Base-by-base conservation (phyloP, 805 yeast species). In the Lipomyces sp. region DNA sequence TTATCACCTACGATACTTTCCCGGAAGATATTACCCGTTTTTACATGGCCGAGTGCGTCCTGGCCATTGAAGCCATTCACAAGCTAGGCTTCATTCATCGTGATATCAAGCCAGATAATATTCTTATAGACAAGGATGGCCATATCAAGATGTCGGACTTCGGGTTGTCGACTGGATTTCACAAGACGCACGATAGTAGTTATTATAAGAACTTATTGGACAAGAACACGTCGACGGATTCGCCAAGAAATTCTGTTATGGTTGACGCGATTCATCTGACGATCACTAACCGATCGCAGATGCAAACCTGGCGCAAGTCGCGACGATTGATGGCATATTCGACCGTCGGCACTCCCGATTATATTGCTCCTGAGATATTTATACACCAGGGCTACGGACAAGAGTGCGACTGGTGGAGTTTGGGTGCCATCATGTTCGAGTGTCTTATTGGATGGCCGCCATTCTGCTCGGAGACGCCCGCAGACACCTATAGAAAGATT, bases 401-500 rank as follows among this genome's bases (percentile, higher is more conserved):
- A 70, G 96, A 89, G 65, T 89, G 97, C 70, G 97, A 89, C 68
- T 89, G 97, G 97, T 89, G 97, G 97, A 85, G 95, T 7, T 70
- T 89, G 39, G 97, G 97, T 28, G 95, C 96, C 1, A 89, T 89
- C 65, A 90, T 89, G 97, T 89, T 84, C 69, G 97, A 89, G 74
- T 89, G 97, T 72, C 72, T 89, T 55, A 86, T 89, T 53, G 97
- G 97, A 29, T 89, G 96, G 95, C 96, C 97, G 23, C 97, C 97
- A 41, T 89, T 89, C 68, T 89, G 96, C 71, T 83, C 93, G 0
- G 96, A 89, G 63, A 86, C 95, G 10, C 95, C 96, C 10, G 95
- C 87, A 55, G 97, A 89, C 61, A 89, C 97, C 0, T 89, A 89
- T 68, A 78, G 90, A 49, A 89, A 90, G 76, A 89, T 89, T 63